Conservation (phyloP, 2,329 filamentous ascomycete species). For the Alternaria postmessia region DNA sequence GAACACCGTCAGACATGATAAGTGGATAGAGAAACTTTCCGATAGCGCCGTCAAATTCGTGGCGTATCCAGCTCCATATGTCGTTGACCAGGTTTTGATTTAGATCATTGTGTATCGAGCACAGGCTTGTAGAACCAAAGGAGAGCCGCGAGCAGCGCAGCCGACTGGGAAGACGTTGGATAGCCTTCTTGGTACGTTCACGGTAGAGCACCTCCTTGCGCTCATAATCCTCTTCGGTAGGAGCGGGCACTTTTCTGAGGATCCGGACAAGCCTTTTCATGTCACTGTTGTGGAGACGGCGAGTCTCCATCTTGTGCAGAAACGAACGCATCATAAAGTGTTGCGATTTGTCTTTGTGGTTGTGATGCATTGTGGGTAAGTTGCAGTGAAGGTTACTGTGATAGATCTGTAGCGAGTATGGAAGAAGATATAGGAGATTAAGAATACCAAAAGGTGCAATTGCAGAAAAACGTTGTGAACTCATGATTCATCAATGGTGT, state of each 20-base stretch:
- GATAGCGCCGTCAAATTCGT: conserved; percentile 34
- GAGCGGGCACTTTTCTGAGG: conserved; percentile 20
- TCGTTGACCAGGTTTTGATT: conserved; percentile 28
- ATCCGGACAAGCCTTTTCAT: conserved; percentile 37
- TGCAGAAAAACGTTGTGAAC: conserved; percentile 10
- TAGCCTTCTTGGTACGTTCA: conserved; percentile 19
- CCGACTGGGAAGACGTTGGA: conserved; percentile 32
- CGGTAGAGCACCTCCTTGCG: conserved; percentile 12
- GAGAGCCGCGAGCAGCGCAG: conserved; percentile 30
- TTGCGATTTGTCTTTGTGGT: background rate
- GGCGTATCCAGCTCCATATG: conserved; percentile 32
- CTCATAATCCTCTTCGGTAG: background rate
- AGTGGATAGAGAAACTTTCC: conserved; percentile 40
- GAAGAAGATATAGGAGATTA: conserved; percentile 2
- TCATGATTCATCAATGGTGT: background rate
- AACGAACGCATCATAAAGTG: conserved; percentile 18
- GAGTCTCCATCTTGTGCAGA: conserved; percentile 21
- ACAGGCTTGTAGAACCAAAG: conserved; percentile 25
- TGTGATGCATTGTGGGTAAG: background rate
- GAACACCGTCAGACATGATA: conserved; percentile 22
- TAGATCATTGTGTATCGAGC: conserved; percentile 35
- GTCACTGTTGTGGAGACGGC: conserved; percentile 29
- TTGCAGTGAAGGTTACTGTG: background rate
- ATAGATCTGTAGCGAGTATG: background rate
- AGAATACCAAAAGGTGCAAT: conserved; percentile 1